These are phyloP conservation scores for Aureobasidium sp. DNA, from an alignment of 2,329 filamentous ascomycete species.

Conservation along the genomic window DNA sequence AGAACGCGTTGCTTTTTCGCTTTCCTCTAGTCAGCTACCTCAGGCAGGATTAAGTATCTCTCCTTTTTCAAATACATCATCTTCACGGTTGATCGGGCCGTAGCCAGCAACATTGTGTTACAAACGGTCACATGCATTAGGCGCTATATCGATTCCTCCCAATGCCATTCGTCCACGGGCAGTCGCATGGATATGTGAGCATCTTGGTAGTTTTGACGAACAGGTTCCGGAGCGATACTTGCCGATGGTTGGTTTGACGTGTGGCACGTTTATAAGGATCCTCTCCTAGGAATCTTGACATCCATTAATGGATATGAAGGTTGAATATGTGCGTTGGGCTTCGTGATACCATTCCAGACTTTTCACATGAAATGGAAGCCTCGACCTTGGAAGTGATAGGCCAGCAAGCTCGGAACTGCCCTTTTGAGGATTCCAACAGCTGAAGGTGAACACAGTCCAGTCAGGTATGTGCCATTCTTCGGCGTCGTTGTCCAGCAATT, in stretches of 20 bases:
- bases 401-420: background rate
- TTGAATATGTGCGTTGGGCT: background rate
- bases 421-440: background rate
- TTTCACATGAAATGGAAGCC: background rate
- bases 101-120: background rate
- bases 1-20: background rate
- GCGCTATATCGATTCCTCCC: background rate
- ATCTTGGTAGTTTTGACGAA: background rate
- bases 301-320: no score
- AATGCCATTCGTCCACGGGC: background rate
- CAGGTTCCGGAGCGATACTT: background rate
- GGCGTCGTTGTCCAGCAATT: background rate
- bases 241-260: conserved; percentile 5
- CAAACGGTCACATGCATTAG: background rate
- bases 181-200: background rate
- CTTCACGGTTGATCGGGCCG: conserved; percentile 1
- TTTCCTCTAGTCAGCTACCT: background rate
- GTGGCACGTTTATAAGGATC: background rate
- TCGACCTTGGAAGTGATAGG: background rate
- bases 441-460: background rate
- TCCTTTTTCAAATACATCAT: background rate
- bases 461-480: background rate
- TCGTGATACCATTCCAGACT: background rate
- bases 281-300: background rate
- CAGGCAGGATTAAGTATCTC: background rate